Evolutionary conservation across 257 asterid species (phyloP).

Genomic region (Oldenlandia corymbosa): DNA sequence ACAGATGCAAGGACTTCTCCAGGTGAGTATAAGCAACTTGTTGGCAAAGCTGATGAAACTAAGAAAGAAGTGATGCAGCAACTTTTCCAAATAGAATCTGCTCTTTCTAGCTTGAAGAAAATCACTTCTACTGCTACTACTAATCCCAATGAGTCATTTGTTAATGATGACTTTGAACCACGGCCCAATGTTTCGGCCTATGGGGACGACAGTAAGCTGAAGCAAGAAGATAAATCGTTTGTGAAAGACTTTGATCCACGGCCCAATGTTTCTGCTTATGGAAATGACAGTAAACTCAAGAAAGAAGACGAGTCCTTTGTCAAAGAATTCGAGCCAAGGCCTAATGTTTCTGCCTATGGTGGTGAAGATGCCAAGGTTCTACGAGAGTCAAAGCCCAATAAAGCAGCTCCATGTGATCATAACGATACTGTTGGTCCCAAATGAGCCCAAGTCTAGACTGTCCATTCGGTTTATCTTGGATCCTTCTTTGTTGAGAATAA

Average conservation of each 20-base stretch:
- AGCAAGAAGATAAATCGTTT: conserved; percentile 7
- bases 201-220: background rate
- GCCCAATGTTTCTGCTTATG: conserved; percentile 1
- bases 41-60: too few relatives aligned
- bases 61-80: too few relatives aligned
- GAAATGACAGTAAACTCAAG: background rate
- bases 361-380: too few relatives aligned
- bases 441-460: background rate
- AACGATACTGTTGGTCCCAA: background rate
- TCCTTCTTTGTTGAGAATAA: background rate
- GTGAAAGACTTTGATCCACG: conserved; percentile 14
- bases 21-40: too few relatives aligned
- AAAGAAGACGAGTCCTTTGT: background rate
- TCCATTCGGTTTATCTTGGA: too few relatives aligned
- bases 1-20: too few relatives aligned
- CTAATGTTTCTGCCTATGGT: too few relatives aligned
- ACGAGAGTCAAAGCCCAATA: too few relatives aligned
- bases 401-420: background rate
- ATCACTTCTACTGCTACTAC: too few relatives aligned
- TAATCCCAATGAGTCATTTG: too few relatives aligned
- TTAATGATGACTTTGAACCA: conserved; percentile 10
- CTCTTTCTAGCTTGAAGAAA: too few relatives aligned
- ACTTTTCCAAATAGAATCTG: too few relatives aligned
- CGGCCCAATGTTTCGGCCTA: conserved; percentile 20
- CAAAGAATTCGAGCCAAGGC: background rate